Evolutionary conservation across 208 protist genomes (phyloP).

Genomic region (Acanthamoeba royreba): DNA sequence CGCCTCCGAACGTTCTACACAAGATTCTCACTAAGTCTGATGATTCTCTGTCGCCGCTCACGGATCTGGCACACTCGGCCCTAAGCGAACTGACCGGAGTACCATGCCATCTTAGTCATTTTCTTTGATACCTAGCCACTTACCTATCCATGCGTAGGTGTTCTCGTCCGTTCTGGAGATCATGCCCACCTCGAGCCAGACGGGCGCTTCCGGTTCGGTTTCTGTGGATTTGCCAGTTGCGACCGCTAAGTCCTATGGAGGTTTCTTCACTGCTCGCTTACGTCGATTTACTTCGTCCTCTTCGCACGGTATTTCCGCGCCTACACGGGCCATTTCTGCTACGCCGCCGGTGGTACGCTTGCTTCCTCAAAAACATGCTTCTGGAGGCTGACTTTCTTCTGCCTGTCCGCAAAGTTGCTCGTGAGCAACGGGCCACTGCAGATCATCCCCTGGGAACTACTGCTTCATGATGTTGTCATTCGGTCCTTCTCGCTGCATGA

Average conservation of each 20-base stretch:
- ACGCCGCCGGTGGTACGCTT: not conserved
- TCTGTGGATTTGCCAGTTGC: not conserved
- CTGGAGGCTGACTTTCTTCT: not conserved
- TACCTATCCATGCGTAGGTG: not conserved
- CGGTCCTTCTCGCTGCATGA: constrained; percentile 9
- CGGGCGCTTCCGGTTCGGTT: not conserved
- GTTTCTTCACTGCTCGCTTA: not conserved
- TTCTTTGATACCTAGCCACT: not conserved
- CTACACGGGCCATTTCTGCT: not conserved
- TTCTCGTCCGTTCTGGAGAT: constrained; percentile 6
- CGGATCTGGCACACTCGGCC: not conserved
- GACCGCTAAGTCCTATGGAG: not conserved
- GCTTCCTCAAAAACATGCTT: not conserved
- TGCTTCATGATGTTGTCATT: not conserved
- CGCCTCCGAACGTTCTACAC: not conserved
- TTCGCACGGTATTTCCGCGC: not conserved
- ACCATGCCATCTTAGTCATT: not conserved
- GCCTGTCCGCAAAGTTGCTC: not conserved
- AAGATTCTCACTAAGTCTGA: not conserved
- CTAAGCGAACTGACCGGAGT: not conserved
- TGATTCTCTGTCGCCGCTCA: not conserved
- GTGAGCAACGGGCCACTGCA: not conserved
- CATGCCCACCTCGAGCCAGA: not conserved
- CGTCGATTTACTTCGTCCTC: not conserved
- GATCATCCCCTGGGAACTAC: not conserved